Evolutionary conservation across 2,329 filamentous ascomycete genomes (phyloP).

Genomic region (Apiospora arundinis): DNA sequence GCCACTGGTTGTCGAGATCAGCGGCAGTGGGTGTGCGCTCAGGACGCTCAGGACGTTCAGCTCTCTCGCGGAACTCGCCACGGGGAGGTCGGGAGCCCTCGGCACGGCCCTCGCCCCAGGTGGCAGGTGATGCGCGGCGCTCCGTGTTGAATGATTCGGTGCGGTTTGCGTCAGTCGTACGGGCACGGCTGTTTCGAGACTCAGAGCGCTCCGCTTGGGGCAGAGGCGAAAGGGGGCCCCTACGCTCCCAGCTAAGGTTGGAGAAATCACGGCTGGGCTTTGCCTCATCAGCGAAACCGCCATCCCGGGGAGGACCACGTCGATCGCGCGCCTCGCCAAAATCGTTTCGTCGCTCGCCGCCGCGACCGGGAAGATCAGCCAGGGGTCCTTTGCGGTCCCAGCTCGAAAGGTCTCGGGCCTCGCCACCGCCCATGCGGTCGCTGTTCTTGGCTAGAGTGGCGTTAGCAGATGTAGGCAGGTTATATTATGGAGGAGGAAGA

Average conservation of each 20-base stretch:
- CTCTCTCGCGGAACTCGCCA: conserved; percentile 70
- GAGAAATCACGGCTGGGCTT: conserved; percentile 80
- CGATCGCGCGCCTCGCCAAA: conserved; percentile 58
- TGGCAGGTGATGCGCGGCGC: conserved; percentile 73
- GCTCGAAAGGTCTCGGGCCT: conserved; percentile 79
- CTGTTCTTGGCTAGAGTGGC: conserved; percentile 78
- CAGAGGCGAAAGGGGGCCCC: conserved; percentile 83
- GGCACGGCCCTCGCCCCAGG: conserved; percentile 76
- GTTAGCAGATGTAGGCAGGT: conserved; percentile 43
- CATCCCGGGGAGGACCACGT: conserved; percentile 69
- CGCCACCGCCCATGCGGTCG: conserved; percentile 68
- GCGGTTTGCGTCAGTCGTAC: conserved; percentile 63
- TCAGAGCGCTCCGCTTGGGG: conserved; percentile 57
- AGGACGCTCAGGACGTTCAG: conserved; percentile 58
- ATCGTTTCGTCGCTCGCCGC: conserved; percentile 48
- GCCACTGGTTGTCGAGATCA: conserved; percentile 94
- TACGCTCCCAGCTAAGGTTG: conserved; percentile 85
- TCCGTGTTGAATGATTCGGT: conserved; percentile 65
- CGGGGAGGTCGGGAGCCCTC: conserved; percentile 82
- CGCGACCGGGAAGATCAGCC: conserved; percentile 64
- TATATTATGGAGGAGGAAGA: conserved; percentile 21
- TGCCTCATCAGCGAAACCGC: conserved; percentile 60
- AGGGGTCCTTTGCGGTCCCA: conserved; percentile 95
- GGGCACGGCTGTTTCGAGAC: conserved; percentile 60
- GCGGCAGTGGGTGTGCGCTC: conserved; percentile 84